Conservation (phyloP, 805 yeast genomes). For the Pichia pseudocactophila region DNA sequence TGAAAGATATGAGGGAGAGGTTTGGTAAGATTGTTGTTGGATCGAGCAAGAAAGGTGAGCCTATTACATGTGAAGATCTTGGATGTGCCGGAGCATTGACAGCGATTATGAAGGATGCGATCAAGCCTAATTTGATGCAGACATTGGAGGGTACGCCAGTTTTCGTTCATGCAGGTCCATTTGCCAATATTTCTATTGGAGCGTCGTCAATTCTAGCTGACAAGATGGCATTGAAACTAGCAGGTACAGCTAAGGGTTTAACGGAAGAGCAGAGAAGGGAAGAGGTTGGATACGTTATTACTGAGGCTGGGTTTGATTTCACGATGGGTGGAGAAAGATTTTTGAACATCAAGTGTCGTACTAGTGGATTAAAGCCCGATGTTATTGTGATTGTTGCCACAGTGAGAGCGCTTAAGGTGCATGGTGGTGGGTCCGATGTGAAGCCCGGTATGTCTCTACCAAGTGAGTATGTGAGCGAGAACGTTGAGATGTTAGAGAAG, state of each 20-base stretch:
- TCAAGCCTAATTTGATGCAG: constrained; percentile 95
- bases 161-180: constrained; percentile 96
- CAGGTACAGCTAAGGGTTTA: constrained; percentile 50
- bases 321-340: constrained; percentile 99
- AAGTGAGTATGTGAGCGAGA: constrained; percentile 68
- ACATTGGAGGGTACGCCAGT: constrained; percentile 97
- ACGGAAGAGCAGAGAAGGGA: constrained; percentile 24
- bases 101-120: constrained; percentile 90
- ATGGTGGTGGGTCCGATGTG: constrained; percentile 96
- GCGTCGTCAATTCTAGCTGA: constrained; percentile 94
- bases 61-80: constrained; percentile 88
- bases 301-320: constrained; percentile 98
- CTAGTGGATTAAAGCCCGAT: constrained; percentile 82
- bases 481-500: constrained; percentile 61
- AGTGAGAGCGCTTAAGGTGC: constrained; percentile 91
- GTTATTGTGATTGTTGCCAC: constrained; percentile 93
- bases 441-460: constrained; percentile 90
- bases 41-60: constrained; percentile 60
- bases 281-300: constrained; percentile 77
- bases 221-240: constrained; percentile 81
- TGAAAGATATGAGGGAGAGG: constrained; percentile 78
- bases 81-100: constrained; percentile 95
- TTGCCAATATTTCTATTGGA: constrained; percentile 95
- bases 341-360: constrained; percentile 89
- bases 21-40: constrained; percentile 89